These are phyloP conservation scores for Pontederia crassipes DNA, from an alignment of 176 grass and related monocot species.

Conservation along the genomic window DNA sequence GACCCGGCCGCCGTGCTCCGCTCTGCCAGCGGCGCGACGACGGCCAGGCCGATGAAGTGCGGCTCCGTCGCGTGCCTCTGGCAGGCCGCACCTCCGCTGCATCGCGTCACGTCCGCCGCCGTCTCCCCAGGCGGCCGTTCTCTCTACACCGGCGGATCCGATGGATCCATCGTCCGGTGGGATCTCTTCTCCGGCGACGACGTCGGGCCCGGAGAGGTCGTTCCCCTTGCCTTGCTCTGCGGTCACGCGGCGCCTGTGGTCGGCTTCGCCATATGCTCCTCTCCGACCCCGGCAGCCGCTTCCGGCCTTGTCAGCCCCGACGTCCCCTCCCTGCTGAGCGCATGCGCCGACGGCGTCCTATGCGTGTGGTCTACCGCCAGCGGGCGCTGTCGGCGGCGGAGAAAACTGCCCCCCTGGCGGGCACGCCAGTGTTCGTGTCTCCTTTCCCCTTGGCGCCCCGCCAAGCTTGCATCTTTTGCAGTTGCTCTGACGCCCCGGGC, in stretches of 20 bases:
- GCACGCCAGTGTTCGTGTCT: conserved; percentile 44
- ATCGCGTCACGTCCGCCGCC: conserved; percentile 49
- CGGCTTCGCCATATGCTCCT: conserved; percentile 22
- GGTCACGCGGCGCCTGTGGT: conserved; percentile 63
- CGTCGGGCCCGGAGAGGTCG: conserved; percentile 5
- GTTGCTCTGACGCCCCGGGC: conserved; percentile 27
- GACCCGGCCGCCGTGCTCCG: too few relatives aligned
- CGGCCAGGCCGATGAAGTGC: conserved; percentile 54
- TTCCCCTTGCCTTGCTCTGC: conserved; percentile 58
- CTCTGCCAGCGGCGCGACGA: not conserved
- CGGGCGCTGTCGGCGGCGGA: conserved; percentile 56
- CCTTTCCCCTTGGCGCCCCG: conserved; percentile 28
- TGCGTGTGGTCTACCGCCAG: conserved; percentile 51
- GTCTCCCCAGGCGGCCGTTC: conserved; percentile 15
- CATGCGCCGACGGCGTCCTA: conserved; percentile 54
- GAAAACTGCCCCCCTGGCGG: conserved; percentile 67
- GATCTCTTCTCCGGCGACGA: conserved; percentile 16
- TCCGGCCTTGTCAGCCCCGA: not conserved
- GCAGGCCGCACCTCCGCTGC: conserved; percentile 60
- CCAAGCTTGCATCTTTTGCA: conserved; percentile 57
- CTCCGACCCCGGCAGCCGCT: conserved; percentile 11
- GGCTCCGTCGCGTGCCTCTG: conserved; percentile 75
- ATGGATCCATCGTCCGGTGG: conserved; percentile 81
- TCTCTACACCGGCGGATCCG: conserved; percentile 68
- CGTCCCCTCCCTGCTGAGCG: conserved; percentile 34